phyloP scores from a whole-genome alignment of 2,329 filamentous ascomycete genomes.

The Diatrype stigma region DNA sequence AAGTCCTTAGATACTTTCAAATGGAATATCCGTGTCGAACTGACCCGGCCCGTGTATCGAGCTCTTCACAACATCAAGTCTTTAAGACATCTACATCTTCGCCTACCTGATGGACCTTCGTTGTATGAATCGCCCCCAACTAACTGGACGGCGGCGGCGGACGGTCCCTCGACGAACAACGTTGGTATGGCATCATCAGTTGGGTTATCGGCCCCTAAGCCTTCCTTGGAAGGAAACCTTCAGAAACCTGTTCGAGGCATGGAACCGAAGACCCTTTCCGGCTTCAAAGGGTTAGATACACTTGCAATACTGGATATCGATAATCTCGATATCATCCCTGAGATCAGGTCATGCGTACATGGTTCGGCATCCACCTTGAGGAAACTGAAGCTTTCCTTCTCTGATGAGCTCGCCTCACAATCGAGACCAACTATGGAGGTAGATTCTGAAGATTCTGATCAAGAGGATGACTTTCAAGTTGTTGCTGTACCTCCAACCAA shows the following conservation, averaged over 20 bases:
- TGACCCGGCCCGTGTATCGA: slow-evolving; percentile 54
- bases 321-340: slow-evolving; percentile 48
- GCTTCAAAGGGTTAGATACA: slow-evolving; percentile 50
- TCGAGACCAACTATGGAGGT: slow-evolving; percentile 38
- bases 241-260: slow-evolving; percentile 28
- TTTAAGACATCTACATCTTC: slow-evolving; percentile 51
- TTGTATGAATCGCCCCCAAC: slow-evolving; percentile 48
- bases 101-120: slow-evolving; percentile 55
- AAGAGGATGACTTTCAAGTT: slow-evolving; percentile 52
- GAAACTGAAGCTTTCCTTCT: slow-evolving; percentile 56
- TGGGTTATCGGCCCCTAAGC: slow-evolving; percentile 31
- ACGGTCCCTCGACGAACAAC: slow-evolving; percentile 1
- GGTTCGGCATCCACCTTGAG: slow-evolving; percentile 52
- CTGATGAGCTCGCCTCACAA: slow-evolving; percentile 44
- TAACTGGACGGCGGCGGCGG: slow-evolving; percentile 9
- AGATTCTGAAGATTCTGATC: slow-evolving; percentile 47
- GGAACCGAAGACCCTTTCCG: slow-evolving; percentile 52
- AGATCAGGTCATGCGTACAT: slow-evolving; percentile 52
- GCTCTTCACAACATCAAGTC: slow-evolving; percentile 50
- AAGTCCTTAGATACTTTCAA: slow-evolving; percentile 53
- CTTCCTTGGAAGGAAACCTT: slow-evolving; percentile 25
- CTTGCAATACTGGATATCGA: slow-evolving; percentile 59
- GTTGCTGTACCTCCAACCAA: slow-evolving; percentile 27
- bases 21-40: slow-evolving; percentile 62
- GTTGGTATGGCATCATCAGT: slow-evolving; percentile 20